A percentile compares a stretch with the other conserved stretches of the same genome.
phyloP scores from a whole-genome alignment of 2,329 filamentous ascomycete genomes.

The Fusarium pilosicola region DNA sequence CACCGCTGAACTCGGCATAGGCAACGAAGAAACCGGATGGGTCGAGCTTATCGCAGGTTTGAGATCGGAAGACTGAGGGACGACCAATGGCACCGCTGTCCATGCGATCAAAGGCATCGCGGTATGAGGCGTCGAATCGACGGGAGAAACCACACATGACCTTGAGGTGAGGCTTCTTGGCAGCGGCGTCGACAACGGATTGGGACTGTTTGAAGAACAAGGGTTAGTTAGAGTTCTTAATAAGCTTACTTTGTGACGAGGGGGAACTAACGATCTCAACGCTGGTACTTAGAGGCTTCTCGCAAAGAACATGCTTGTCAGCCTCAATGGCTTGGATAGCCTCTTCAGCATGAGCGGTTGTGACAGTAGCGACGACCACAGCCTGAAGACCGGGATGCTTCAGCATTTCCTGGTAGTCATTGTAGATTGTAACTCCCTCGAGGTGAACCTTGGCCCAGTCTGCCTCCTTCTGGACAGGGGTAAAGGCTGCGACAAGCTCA shows the following conservation, averaged over 20 bases:
- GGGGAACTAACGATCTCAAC: constrained; percentile 62
- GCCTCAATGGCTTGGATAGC: constrained; percentile 43
- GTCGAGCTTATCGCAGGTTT: constrained; percentile 75
- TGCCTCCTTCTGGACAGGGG: constrained; percentile 38
- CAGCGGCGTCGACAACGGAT: constrained; percentile 67
- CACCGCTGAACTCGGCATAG: constrained; percentile 72
- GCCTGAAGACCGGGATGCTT: constrained; percentile 43
- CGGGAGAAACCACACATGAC: constrained; percentile 62
- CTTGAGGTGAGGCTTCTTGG: constrained; percentile 67
- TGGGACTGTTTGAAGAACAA: constrained; percentile 57
- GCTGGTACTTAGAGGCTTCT: constrained; percentile 43
- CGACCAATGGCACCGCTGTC: constrained; percentile 66
- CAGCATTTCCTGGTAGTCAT: constrained; percentile 42
- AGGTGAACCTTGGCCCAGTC: constrained; percentile 39
- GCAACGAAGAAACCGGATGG: constrained; percentile 74
- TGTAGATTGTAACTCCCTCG: constrained; percentile 39
- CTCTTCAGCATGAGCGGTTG: constrained; percentile 42
- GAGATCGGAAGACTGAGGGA: constrained; percentile 69
- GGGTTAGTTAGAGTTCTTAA: background rate
- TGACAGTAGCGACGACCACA: constrained; percentile 41
- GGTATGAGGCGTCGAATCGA: constrained; percentile 72
- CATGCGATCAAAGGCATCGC: constrained; percentile 65
- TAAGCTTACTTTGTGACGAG: background rate
- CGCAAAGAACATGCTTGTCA: constrained; percentile 42
- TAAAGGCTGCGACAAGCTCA: constrained; percentile 42